Evolutionary conservation across 441 rosid genomes (phyloP), one percentile per base, ranked within the genome.

Genomic region (Populus hybrid): DNA sequence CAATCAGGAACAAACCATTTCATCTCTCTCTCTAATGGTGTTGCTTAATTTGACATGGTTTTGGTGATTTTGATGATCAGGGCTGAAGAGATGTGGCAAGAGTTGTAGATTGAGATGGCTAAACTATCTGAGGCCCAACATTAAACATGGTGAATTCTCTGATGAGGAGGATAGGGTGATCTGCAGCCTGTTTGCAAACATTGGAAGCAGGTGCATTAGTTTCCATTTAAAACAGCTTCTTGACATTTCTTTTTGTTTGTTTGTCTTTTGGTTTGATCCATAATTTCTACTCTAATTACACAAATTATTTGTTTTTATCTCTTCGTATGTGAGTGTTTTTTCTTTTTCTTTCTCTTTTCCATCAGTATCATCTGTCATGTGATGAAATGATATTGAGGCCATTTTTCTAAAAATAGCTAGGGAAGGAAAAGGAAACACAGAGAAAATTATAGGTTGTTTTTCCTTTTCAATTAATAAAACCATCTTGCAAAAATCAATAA

Each of bases 91-190:
- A 69, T 91, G 94, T 69, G 94, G 94, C 40, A 91, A 89, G 79
- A 91, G 94, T 82, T 91, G 94, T 82, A 87, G 94, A 73, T 63
- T 91, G 72, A 77, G 92, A 71, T 90, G 94, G 94, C 85, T 89
- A 21, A 90, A 90, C 82, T 90, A 90, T 81, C 86, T 90, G 18
- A 86, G 94, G 68, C 94, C 92, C 24, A 88, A 90, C 76, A 89
- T 90, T 74, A 89, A 85, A 79, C 92, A 85, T 79, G 94, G 94
- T 56, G 89, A 85, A 71, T 90, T 90, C 79, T 86, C 91, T 72
- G 86, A 82, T 71, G 91, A 85, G 38, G 94, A 90, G 80, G 92
- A 90, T 71, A 83, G 78, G 64, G 35, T 89, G 10, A 90, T 90
- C 64, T 86, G 88, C 77, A 64, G 81, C 76, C 86, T 90, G 61